Conservation (phyloP, 2,329 filamentous ascomycete species). For the Arthrobotrys entomopaga region DNA sequence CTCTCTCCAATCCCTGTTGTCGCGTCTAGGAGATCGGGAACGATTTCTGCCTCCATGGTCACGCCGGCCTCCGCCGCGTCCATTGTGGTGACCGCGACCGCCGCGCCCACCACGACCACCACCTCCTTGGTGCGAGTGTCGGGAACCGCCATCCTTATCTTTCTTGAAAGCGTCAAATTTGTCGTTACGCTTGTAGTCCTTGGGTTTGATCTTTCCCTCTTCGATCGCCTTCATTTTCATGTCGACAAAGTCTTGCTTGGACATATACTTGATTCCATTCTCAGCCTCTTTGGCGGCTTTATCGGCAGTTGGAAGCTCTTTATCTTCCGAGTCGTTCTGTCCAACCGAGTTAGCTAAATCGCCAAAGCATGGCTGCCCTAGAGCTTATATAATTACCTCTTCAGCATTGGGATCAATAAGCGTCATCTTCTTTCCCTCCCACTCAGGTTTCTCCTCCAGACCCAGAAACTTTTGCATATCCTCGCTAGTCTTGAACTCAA, state of each 20-base stretch:
- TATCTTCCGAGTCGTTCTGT: constrained; percentile 22
- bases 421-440: constrained; percentile 74
- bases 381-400: neutral
- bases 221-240: constrained; percentile 78
- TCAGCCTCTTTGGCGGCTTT: constrained; percentile 40
- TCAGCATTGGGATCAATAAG: constrained; percentile 69
- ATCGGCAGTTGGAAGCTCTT: constrained; percentile 37
- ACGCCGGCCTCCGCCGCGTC: constrained; percentile 57
- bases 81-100: constrained; percentile 10
- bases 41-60: constrained; percentile 56
- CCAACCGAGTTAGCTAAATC: neutral
- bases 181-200: constrained; percentile 57
- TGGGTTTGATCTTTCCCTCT: constrained; percentile 74
- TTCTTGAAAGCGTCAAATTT: constrained; percentile 65
- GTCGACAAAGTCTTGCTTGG: constrained; percentile 87
- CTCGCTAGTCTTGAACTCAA: constrained; percentile 86
- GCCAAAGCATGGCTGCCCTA: neutral
- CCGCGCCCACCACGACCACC: constrained; percentile 25
- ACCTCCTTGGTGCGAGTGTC: constrained; percentile 25
- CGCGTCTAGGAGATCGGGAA: constrained; percentile 41
- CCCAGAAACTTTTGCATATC: constrained; percentile 81
- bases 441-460: constrained; percentile 82
- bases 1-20: constrained; percentile 59
- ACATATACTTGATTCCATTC: constrained; percentile 67
- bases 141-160: neutral